Base-by-base conservation (phyloP, 225 moss, liverwort and hornwort species). In the Sphagnum tenellum region DNA sequence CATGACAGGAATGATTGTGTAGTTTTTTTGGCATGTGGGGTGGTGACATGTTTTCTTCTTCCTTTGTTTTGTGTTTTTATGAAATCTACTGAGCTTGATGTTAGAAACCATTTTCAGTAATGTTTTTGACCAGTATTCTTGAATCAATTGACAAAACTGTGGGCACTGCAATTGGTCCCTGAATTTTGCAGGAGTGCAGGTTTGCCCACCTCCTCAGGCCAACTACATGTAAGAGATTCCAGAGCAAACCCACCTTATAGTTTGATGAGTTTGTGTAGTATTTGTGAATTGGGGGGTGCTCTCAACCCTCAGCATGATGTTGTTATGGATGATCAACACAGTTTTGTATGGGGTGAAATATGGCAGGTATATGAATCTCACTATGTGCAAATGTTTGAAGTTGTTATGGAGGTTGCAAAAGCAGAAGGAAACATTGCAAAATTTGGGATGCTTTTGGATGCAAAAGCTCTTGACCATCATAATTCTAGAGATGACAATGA, bases 331-430 rank as follows among this genome's bases (percentile, higher is more conserved):
- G 45, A 29, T 45, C 45, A 4, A 47, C 47, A n/a, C 4, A 45
- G 13, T 61, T 9, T 47, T 9, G 45, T 4, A 45, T 29, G 9
- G 61, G 14, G 61, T 46, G 29, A 29, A 29, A 29, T 29, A 29
- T 29, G 29, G 47, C 64, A 64, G 64, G 64, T 64, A 4, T 51
- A 64, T 45, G 53, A 64, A 44, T 51, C 64, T 13, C 64, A 44
- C 3, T 64, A 64, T 45, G 3, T 54, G 11, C 64, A 64, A 54
- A 64, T 64, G 64, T 64, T 64, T 64, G 64, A 64, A 53, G 64
- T 64, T 49, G 44, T 64, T 51, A 64, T 64, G 64, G 64, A 64
- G 64, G 64, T 64, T 1, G 64, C 64, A 2, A 51, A 51, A 29
- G 53, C 64, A 4, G 64, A 64, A 64, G 10, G 10, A 44, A 52